A percentile compares a stretch with the other conserved stretches of the same genome.
These are phyloP conservation scores for Hypocreales sp. DNA, from an alignment of 2,329 filamentous ascomycete species.

Conservation along the genomic window DNA sequence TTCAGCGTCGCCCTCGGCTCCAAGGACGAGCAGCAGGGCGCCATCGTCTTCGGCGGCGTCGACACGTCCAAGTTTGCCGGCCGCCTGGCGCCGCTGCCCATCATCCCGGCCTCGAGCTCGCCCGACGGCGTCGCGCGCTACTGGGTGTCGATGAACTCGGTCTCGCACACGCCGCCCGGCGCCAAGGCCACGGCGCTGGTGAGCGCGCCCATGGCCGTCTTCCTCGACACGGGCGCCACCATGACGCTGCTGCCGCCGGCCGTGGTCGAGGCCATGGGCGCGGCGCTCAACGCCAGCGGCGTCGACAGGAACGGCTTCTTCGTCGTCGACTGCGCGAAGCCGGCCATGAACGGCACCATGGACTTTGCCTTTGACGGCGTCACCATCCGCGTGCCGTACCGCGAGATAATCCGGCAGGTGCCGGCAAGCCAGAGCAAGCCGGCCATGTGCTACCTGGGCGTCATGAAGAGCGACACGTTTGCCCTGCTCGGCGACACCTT, in stretches of 20 bases:
- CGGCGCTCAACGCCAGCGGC: slow-evolving; percentile 27
- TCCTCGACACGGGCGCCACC: slow-evolving; percentile 57
- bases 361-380: slow-evolving; percentile 33
- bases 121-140: slow-evolving; percentile 38
- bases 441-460: slow-evolving; percentile 30
- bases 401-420: slow-evolving; percentile 25
- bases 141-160: slow-evolving; percentile 32
- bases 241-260: slow-evolving; percentile 48
- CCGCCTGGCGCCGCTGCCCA: slow-evolving; percentile 41
- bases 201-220: slow-evolving; percentile 40
- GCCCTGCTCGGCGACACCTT: slow-evolving; percentile 38
- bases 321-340: slow-evolving; percentile 27
- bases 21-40: slow-evolving; percentile 42
- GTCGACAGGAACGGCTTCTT: slow-evolving; percentile 28
- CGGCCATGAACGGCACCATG: slow-evolving; percentile 23
- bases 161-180: slow-evolving; percentile 24
- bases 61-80: slow-evolving; percentile 50
- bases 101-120: slow-evolving; percentile 38
- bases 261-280: slow-evolving; percentile 33
- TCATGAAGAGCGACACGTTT: slow-evolving; percentile 29
- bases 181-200: not conserved
- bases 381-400: slow-evolving; percentile 32
- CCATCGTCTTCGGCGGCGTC: slow-evolving; percentile 52
- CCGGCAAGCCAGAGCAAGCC: slow-evolving; percentile 3
- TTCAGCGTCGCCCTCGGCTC: slow-evolving; percentile 53